Evolutionary conservation across 2,329 filamentous ascomycete species (phyloP).

Genomic region (Amauroascus verrucosus): DNA sequence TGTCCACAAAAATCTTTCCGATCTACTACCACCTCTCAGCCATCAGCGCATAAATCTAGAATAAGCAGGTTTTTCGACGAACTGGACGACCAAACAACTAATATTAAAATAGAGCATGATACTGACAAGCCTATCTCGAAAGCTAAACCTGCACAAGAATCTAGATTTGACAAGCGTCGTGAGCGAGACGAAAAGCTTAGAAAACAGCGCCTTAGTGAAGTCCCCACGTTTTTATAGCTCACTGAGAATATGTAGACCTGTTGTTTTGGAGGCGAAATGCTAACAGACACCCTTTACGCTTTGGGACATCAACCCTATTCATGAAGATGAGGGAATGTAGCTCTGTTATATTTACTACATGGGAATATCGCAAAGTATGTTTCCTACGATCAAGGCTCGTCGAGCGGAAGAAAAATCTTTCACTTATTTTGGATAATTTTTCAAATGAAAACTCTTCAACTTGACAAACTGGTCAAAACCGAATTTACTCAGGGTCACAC

Average conservation of each 20-base stretch:
- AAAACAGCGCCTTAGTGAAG: constrained; percentile 34
- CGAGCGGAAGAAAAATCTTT: background rate
- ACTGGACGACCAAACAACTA: constrained; percentile 7
- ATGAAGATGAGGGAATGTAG: background rate
- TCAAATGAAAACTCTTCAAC: constrained; percentile 90
- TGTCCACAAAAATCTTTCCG: background rate
- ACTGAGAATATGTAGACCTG: background rate
- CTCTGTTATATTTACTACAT: background rate
- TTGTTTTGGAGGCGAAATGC: background rate
- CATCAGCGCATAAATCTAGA: constrained; percentile 20
- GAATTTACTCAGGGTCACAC: constrained; percentile 76
- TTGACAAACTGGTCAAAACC: constrained; percentile 95
- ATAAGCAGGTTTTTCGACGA: constrained; percentile 31
- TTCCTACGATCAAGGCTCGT: background rate
- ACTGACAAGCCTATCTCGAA: constrained; percentile 19
- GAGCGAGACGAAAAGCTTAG: constrained; percentile 23
- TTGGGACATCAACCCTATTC: background rate
- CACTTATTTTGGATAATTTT: constrained; percentile 55
- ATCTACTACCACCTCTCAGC: background rate
- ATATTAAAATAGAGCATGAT: constrained; percentile 12
- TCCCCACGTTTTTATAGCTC: constrained; percentile 33
- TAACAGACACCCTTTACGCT: background rate
- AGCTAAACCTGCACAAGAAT: background rate
- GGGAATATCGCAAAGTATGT: background rate
- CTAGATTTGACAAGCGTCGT: constrained; percentile 15